Percentiles rank a stretch among this genome's conserved stretches.
Evolutionary conservation across 2,329 filamentous ascomycete species (phyloP).

Genomic region (Epichloe uncinata): DNA sequence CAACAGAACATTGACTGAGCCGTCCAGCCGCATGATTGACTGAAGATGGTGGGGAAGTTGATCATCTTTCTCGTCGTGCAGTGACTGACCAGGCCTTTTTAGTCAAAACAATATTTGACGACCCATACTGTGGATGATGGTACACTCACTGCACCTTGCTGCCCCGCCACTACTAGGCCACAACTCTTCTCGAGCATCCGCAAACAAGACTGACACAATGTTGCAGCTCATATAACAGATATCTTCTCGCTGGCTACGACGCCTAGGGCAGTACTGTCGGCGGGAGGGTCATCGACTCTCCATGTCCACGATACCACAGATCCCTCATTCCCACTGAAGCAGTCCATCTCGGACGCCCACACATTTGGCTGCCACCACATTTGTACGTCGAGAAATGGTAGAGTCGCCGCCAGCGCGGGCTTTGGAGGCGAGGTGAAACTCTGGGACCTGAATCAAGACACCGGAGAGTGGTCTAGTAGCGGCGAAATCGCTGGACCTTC

Average conservation of each 20-base stretch:
- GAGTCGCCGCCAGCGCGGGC: constrained; percentile 65
- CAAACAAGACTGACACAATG: constrained; percentile 4
- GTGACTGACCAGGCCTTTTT: constrained; percentile 1
- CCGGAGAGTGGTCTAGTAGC: constrained; percentile 35
- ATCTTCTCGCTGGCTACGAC: constrained; percentile 77
- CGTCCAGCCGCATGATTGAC: background rate
- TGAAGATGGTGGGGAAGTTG: constrained; percentile 14
- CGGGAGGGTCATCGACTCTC: constrained; percentile 71
- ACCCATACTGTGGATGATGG: constrained; percentile 82
- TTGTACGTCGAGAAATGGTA: constrained; percentile 54
- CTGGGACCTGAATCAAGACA: constrained; percentile 52
- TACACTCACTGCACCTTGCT: constrained; percentile 23
- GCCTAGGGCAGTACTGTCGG: constrained; percentile 60
- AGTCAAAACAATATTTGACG: constrained; percentile 98
- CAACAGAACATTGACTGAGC: background rate
- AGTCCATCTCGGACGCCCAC: constrained; percentile 70
- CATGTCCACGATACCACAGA: constrained; percentile 65
- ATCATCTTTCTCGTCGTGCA: background rate
- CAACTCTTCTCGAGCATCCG: background rate
- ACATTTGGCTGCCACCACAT: constrained; percentile 87
- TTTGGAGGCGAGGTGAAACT: constrained; percentile 83
- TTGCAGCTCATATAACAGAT: constrained; percentile 64
- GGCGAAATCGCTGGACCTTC: constrained; percentile 28
- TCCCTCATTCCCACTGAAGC: constrained; percentile 60
- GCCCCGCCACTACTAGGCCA: constrained; percentile 12